These are phyloP conservation scores for Trichoderma sp. DNA, from an alignment of 2,329 filamentous ascomycete genomes.

Conservation along the genomic window DNA sequence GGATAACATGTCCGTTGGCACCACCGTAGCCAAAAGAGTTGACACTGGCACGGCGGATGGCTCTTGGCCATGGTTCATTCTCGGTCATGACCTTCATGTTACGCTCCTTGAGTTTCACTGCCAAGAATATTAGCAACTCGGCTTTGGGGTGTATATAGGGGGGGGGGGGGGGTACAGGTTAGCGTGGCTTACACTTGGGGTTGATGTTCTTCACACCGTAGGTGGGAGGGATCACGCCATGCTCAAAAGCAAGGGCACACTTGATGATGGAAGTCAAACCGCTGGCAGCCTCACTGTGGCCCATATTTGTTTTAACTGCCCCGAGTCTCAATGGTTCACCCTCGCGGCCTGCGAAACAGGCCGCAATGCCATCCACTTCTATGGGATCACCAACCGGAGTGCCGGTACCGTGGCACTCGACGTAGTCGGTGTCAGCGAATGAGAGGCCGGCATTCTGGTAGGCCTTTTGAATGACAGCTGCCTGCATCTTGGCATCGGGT, in stretches of 20 bases:
- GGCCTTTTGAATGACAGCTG: slow-evolving; percentile 41
- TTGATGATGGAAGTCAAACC: slow-evolving; percentile 29
- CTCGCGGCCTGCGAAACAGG: slow-evolving; percentile 23
- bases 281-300: slow-evolving; percentile 29
- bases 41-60: slow-evolving; percentile 10
- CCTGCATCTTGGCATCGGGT: slow-evolving; percentile 31
- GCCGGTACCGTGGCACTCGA: slow-evolving; percentile 56
- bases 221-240: slow-evolving; percentile 27
- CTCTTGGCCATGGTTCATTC: not conserved
- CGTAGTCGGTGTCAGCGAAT: slow-evolving; percentile 27
- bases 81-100: slow-evolving; percentile 18
- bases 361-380: slow-evolving; percentile 49
- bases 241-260: slow-evolving; percentile 26
- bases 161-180: not conserved
- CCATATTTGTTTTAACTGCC: slow-evolving; percentile 30
- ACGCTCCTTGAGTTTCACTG: slow-evolving; percentile 13
- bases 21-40: slow-evolving; percentile 23
- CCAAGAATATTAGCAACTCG: not conserved
- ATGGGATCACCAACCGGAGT: slow-evolving; percentile 56
- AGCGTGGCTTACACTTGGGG: slow-evolving; percentile 5
- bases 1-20: slow-evolving; percentile 20
- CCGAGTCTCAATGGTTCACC: slow-evolving; percentile 15
- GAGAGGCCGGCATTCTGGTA: slow-evolving; percentile 14
- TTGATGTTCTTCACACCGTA: slow-evolving; percentile 19
- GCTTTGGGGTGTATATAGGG: not conserved